Evolutionary conservation across 164 flowering plant species (phyloP).

Genomic region (Liriodendron chinense): DNA sequence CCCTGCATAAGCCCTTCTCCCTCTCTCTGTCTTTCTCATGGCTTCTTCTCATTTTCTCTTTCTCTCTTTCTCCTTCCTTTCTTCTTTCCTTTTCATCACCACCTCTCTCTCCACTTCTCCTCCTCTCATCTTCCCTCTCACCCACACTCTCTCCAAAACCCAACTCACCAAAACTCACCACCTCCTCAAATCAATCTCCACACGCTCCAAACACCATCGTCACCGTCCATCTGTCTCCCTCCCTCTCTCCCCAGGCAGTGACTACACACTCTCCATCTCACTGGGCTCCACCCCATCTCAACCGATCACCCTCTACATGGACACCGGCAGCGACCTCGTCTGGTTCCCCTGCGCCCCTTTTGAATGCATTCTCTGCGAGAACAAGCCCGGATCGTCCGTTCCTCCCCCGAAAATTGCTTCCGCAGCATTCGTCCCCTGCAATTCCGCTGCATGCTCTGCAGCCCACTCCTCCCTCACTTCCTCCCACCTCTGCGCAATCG

Average conservation of each 20-base stretch:
- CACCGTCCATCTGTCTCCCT: constrained; percentile 54
- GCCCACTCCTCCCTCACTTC: constrained; percentile 60
- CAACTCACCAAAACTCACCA: constrained; percentile 46
- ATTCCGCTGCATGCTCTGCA: constrained; percentile 63
- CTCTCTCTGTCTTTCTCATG: background rate
- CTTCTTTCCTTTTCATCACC: constrained; percentile 1
- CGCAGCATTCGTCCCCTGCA: constrained; percentile 47
- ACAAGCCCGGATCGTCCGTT: constrained; percentile 30
- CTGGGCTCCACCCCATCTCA: constrained; percentile 43
- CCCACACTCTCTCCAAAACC: constrained; percentile 61
- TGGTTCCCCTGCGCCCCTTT: constrained; percentile 91
- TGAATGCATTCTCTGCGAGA: constrained; percentile 83
- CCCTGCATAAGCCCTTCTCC: background rate
- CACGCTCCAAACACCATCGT: constrained; percentile 47
- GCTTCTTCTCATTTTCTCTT: background rate
- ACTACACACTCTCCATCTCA: constrained; percentile 69
- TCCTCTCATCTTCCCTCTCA: constrained; percentile 21
- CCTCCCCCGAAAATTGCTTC: constrained; percentile 35
- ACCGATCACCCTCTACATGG: constrained; percentile 64
- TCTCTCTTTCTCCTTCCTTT: background rate
- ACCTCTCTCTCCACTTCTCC: constrained; percentile 19
- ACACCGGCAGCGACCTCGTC: constrained; percentile 93
- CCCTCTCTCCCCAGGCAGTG: constrained; percentile 82
- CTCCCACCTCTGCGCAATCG: constrained; percentile 77
- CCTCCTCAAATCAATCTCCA: constrained; percentile 70